Evolutionary conservation across 1,284 basidiomycete genomes (phyloP), one percentile per base, ranked within the genome.

Genomic region (Termitomyces sp.): DNA sequence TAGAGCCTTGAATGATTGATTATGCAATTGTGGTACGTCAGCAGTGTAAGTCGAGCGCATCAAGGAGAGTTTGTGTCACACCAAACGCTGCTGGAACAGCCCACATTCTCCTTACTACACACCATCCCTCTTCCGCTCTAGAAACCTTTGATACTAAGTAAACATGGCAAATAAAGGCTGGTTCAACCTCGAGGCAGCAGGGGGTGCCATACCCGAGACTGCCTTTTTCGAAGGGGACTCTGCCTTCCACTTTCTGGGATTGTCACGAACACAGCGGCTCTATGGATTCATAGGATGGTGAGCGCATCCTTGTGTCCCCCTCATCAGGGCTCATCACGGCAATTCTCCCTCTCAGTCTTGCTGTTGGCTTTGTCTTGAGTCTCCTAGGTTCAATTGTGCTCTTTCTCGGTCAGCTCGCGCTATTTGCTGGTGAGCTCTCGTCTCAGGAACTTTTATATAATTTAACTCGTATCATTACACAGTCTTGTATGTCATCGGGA

Each of bases 251-350:
- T 84, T 83, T 58, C 76, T 94, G 10, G 84, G 84, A 0, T 74
- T 96, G 56, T 88, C 92, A 9, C 78, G 84, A 62, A 90, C 78
- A 38, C 88, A 92, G 63, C 73, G 93, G 45, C 70, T 96, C 53
- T 93, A 92, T 70, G 92, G 92, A 1, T 95, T 95, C 62, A 72
- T 78, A 48, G 86, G 77, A 50, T 94, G 89, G 92, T 94, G 62
- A 70, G 85, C 40, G 36, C 41, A 19, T 34, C 24, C 7, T 48
- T 4, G 12, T 38, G 7, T 46, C 31, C 12, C 26, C 15, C 15
- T n/a, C 34, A 6, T 36, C 34, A 28, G 26, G 7, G 26, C 48
- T 50, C 30, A 36, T 21, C 5, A 28, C 40, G 4, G 10, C 17
- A 19, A 49, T 38, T 15, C 30, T 47, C 24, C 24, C 3, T 24